Evolutionary conservation across 2,329 filamentous ascomycete species (phyloP), one percentile per base, ranked within the genome.

Genomic region (Didymella keratinophila): DNA sequence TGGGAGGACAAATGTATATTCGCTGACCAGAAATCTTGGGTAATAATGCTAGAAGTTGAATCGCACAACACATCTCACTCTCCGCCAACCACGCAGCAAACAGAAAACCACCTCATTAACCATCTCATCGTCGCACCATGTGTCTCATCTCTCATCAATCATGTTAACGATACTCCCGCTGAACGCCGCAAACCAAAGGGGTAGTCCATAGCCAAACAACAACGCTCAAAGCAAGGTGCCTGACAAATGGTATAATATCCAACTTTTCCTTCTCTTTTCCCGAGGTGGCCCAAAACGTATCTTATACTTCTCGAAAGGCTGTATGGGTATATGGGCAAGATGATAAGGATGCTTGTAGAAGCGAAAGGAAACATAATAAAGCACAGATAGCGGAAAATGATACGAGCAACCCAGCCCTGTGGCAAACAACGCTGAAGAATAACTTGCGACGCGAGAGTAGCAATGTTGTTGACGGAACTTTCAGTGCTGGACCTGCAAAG

Each of bases 401-500:
- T 37, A 20, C 32, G 56, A 41, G 49, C 56, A 58, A 50, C 56
- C 56, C 56, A 58, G 56, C 56, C 56, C 56, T 53, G 56, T 53
- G 50, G 56, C 56, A 37, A 46, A 34, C 56, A 58, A 49, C 49
- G 39, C 56, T 41, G 45, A 46, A 57, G 49, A 28, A 50, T 10
- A 21, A 32, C 43, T 39, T 53, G 51, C 42, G 43, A 39, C 23
- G 32, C 32, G 34, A 20, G 21, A 46, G n/a, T 30, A 45, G 50
- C 42, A 37, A 28, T 37, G 50, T 46, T 53, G 25, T 5, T 39
- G 18, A 39, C 34, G 3, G 14, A 11, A 28, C 9, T 12, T 21
- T 14, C 37, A 52, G 20, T 8, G 20, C 37, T 32, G 37, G n/a
- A 51, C 48, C 21, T 44, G 27, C 27, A 27, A 37, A 12, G 20